Percentiles rank a stretch among this genome's conserved stretches.
These are phyloP conservation scores for Sclerotinia minor DNA, from an alignment of 2,329 filamentous ascomycete species.

Conservation along the genomic window DNA sequence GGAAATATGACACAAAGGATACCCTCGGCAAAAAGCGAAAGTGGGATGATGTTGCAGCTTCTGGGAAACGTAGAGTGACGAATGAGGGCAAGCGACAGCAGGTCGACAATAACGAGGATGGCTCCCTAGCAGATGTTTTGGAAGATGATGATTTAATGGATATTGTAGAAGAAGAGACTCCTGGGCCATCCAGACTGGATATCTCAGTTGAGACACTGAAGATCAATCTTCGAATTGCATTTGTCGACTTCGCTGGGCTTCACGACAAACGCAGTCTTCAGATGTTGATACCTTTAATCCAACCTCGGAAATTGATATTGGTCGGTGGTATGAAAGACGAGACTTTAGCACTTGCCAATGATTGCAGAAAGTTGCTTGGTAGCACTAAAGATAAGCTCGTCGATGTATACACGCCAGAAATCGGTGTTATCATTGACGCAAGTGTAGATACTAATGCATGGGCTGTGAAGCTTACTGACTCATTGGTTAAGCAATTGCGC, in stretches of 20 bases:
- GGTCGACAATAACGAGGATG: constrained; percentile 39
- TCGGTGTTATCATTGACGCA: constrained; percentile 77
- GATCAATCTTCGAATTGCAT: constrained; percentile 75
- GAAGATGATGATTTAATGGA: constrained; percentile 62
- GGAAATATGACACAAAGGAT: constrained; percentile 54
- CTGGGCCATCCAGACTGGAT: constrained; percentile 74
- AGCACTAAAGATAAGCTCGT: constrained; percentile 50
- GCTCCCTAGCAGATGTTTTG: constrained; percentile 46
- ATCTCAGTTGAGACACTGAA: constrained; percentile 63
- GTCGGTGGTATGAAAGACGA: constrained; percentile 78
- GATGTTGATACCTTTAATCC: constrained; percentile 92
- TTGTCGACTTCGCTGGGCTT: constrained; percentile 87
- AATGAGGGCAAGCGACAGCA: constrained; percentile 61
- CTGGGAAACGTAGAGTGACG: constrained; percentile 44
- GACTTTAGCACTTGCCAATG: constrained; percentile 73
- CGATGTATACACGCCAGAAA: constrained; percentile 77
- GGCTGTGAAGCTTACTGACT: constrained; percentile 86
- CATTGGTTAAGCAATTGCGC: constrained; percentile 80
- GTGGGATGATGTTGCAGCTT: constrained; percentile 72
- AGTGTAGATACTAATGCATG: constrained; percentile 98
- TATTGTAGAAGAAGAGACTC: constrained; percentile 52
- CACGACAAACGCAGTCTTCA: constrained; percentile 92
- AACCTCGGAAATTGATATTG: constrained; percentile 92
- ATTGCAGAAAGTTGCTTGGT: constrained; percentile 69
- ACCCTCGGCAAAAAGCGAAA: constrained; percentile 88